A percentile compares a stretch with the other conserved stretches of the same genome.
phyloP scores from a whole-genome alignment of 2,329 filamentous ascomycete species.

The Paecilomyces niveus region DNA sequence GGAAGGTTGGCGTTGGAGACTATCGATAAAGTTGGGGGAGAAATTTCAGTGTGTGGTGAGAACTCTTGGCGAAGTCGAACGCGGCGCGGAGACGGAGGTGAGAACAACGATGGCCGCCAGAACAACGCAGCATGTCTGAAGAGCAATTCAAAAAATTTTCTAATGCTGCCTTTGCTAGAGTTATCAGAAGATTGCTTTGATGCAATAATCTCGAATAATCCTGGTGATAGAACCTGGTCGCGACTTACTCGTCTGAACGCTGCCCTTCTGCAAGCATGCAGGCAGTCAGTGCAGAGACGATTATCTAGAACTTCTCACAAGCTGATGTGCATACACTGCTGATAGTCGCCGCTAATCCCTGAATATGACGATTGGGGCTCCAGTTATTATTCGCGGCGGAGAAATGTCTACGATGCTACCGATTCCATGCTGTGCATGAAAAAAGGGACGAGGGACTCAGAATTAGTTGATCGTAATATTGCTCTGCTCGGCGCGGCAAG shows the following conservation, averaged over 20 bases:
- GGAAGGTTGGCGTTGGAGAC: conserved; percentile 22
- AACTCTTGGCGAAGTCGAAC: conserved; percentile 26
- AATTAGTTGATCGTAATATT: background rate
- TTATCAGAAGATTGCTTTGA: too few species aligned
- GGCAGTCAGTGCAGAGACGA: too few species aligned
- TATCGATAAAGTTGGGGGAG: conserved; percentile 28
- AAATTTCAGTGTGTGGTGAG: conserved; percentile 37
- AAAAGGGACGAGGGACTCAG: background rate
- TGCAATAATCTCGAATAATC: too few species aligned
- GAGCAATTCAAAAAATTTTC: background rate
- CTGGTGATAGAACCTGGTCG: too few species aligned
- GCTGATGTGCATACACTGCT: too few species aligned
- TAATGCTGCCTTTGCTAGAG: background rate
- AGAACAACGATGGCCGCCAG: background rate
- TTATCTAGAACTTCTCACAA: too few species aligned
- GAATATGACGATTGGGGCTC: too few species aligned
- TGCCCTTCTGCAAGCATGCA: too few species aligned
- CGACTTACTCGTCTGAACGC: too few species aligned
- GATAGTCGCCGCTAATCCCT: too few species aligned
- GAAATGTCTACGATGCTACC: too few species aligned
- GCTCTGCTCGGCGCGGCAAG: background rate
- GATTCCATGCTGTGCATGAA: background rate
- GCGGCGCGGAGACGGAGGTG: background rate
- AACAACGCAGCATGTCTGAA: background rate
- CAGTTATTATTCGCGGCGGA: too few species aligned